These are phyloP conservation scores for Fomitopsis schrenkii DNA, from an alignment of 1,284 basidiomycete genomes.

Conservation along the genomic window DNA sequence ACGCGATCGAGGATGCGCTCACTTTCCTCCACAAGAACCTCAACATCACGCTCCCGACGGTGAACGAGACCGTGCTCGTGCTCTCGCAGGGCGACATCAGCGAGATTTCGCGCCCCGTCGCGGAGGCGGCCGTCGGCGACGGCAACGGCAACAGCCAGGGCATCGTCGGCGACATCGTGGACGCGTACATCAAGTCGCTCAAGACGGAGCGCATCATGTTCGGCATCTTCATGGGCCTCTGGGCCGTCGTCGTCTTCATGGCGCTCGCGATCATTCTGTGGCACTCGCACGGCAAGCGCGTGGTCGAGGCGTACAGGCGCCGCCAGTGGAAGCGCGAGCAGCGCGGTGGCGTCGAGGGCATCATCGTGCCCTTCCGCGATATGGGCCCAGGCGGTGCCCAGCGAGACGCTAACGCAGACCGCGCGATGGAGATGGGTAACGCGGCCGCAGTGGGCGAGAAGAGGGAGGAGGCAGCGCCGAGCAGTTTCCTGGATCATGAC, in stretches of 20 bases:
- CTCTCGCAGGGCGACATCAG: conserved; percentile 68
- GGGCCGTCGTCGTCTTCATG: conserved; percentile 75
- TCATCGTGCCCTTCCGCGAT: conserved; percentile 39
- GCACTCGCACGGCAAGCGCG: conserved; percentile 53
- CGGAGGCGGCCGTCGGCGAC: conserved; percentile 74
- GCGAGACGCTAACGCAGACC: not conserved
- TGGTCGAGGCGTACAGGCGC: conserved; percentile 42
- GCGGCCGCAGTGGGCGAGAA: not conserved
- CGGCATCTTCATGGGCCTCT: conserved; percentile 74
- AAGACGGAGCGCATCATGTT: conserved; percentile 84
- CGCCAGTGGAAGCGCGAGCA: conserved; percentile 51
- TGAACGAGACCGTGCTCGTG: conserved; percentile 72
- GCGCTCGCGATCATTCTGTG: conserved; percentile 62
- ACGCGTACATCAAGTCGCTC: conserved; percentile 68
- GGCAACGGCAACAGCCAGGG: conserved; percentile 50
- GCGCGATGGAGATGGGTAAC: not conserved
- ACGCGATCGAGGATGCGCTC: conserved; percentile 81
- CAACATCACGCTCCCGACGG: conserved; percentile 68
- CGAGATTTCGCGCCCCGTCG: conserved; percentile 76
- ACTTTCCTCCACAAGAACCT: conserved; percentile 93
- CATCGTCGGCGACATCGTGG: conserved; percentile 70
- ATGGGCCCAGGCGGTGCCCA: conserved; percentile 3
- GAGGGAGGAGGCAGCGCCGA: conserved; percentile 40
- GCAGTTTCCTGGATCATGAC: conserved; percentile 42
- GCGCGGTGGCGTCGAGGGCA: conserved; percentile 39